These are phyloP conservation scores for Sarocladium oryzae DNA, from an alignment of 2,329 filamentous ascomycete genomes.

Conservation along the genomic window DNA sequence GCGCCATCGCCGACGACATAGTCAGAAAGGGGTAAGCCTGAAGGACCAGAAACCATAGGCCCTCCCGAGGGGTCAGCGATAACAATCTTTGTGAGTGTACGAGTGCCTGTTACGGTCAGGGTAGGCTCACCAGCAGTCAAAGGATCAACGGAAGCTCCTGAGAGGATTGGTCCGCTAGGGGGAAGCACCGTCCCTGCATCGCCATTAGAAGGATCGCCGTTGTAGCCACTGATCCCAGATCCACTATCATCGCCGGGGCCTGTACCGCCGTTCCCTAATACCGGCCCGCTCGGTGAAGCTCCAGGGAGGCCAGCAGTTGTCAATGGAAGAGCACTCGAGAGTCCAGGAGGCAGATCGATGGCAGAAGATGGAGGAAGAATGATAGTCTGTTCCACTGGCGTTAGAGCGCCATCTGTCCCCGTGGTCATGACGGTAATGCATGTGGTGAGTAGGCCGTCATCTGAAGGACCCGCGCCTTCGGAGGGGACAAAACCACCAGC, in stretches of 20 bases:
- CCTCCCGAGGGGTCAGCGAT: conserved; percentile 10
- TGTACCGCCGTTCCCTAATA: not conserved
- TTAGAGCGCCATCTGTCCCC: conserved; percentile 25
- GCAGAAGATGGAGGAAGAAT: conserved; percentile 14
- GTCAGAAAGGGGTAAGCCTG: conserved; percentile 8
- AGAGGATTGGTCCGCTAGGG: not conserved
- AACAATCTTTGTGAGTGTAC: conserved; percentile 12
- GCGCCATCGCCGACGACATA: not conserved
- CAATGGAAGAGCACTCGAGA: conserved; percentile 10
- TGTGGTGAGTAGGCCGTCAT: conserved; percentile 17
- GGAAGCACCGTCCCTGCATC: not conserved
- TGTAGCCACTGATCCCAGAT: conserved; percentile 1
- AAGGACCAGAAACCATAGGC: conserved; percentile 1
- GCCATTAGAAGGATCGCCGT: not conserved
- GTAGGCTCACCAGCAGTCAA: conserved; percentile 9
- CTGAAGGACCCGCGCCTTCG: conserved; percentile 12
- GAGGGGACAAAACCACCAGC: conserved; percentile 1
- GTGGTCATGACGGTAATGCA: conserved; percentile 25
- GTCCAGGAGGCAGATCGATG: not conserved
- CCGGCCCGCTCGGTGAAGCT: conserved; percentile 11
- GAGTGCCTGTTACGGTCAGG: conserved; percentile 9
- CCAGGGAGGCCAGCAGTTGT: conserved; percentile 16
- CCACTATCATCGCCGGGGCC: not conserved
- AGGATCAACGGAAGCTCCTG: not conserved
- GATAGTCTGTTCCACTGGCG: conserved; percentile 22